Evolutionary conservation across 2,329 filamentous ascomycete genomes (phyloP).

Genomic region (Neurospora crassa): DNA sequence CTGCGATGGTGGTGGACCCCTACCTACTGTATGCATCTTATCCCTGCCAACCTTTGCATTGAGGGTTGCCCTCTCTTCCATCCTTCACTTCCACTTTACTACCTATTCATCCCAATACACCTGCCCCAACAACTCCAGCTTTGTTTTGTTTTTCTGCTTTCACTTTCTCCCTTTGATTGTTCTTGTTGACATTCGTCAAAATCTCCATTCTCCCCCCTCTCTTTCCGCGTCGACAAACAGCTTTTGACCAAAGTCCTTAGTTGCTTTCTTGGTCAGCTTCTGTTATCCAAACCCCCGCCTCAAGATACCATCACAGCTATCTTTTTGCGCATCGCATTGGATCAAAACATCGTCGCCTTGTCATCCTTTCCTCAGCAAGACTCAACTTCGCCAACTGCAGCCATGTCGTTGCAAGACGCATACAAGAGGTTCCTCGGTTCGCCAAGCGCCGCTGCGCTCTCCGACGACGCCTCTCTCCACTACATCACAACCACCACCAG

Average conservation of each 20-base stretch:
- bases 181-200: neutral
- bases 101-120: neutral
- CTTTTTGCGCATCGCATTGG: neutral
- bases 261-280: neutral
- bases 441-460: constrained; percentile 54
- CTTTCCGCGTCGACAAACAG: neutral
- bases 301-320: neutral
- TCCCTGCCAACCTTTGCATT: neutral
- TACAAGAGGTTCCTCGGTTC: constrained; percentile 67
- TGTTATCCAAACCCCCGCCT: neutral
- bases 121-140: neutral
- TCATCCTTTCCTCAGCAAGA: neutral
- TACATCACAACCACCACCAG: constrained; percentile 85
- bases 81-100: neutral
- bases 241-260: neutral
- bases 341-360: neutral
- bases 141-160: neutral
- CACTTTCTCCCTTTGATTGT: neutral
- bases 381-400: neutral
- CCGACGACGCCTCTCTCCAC: constrained; percentile 60
- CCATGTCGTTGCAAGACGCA: constrained; percentile 40
- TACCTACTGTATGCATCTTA: constrained; percentile 10
- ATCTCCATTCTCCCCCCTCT: neutral
- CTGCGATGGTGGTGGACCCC: neutral
- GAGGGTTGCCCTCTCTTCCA: neutral